A percentile compares a stretch with the other conserved stretches of the same genome.
Conservation (phyloP, 2,329 filamentous ascomycete genomes). For the Spiromastix sp. region DNA sequence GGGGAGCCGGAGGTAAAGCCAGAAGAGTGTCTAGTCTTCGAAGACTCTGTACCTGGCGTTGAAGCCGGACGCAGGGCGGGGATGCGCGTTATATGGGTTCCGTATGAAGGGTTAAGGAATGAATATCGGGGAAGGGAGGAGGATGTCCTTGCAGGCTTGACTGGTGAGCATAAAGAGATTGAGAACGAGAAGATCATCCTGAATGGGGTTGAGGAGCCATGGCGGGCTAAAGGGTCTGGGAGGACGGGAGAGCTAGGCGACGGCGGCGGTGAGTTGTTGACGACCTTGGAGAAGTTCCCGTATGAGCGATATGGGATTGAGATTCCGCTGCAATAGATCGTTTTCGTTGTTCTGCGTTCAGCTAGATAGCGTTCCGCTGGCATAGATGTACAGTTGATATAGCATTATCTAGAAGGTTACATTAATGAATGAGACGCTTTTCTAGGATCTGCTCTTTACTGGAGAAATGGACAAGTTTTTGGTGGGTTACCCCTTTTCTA, state of each 20-base stretch:
- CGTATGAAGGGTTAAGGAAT: conserved; percentile 65
- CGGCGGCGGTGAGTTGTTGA: conserved; percentile 47
- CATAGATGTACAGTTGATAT: too few species aligned
- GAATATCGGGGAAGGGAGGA: conserved; percentile 68
- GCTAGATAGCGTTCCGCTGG: too few species aligned
- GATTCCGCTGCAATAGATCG: conserved; percentile 11
- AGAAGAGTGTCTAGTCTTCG: conserved; percentile 89
- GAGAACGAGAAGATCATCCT: conserved; percentile 31
- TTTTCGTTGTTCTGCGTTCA: neutral
- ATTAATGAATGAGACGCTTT: too few species aligned
- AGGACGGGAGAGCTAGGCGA: conserved; percentile 47
- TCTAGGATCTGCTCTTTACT: too few species aligned
- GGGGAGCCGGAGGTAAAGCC: conserved; percentile 57
- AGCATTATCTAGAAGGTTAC: too few species aligned
- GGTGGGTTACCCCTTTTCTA: too few species aligned
- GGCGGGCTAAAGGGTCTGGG: conserved; percentile 34
- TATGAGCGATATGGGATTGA: conserved; percentile 50
- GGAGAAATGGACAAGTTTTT: too few species aligned
- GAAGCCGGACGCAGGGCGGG: conserved; percentile 83
- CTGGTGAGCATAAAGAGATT: conserved; percentile 55
- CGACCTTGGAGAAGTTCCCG: conserved; percentile 48
- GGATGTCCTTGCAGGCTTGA: conserved; percentile 73
- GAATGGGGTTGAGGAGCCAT: conserved; percentile 29
- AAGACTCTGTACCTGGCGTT: conserved; percentile 87
- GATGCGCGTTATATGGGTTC: conserved; percentile 91